A percentile compares a stretch with the other conserved stretches of the same genome.
Conservation (phyloP, 805 yeast species). For the Kluyveromyces lactis region DNA sequence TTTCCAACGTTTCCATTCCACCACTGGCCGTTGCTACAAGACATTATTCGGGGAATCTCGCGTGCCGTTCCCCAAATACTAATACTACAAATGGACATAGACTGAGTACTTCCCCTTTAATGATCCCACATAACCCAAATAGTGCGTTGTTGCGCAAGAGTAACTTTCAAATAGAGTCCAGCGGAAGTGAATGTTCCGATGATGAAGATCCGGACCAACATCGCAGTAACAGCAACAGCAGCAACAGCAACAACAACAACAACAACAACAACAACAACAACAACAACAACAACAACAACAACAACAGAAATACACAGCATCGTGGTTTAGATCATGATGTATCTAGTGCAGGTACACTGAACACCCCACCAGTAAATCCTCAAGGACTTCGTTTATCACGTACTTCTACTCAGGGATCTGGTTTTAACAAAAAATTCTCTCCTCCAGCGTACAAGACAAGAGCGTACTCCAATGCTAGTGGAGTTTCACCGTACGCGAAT, state of each 20-base stretch:
- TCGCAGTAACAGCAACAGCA: not conserved
- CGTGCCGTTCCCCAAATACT: slow-evolving; percentile 12
- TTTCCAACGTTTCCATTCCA: slow-evolving; percentile 1
- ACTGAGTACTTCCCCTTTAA: slow-evolving; percentile 1
- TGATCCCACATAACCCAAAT: slow-evolving; percentile 2
- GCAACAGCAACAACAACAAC: slow-evolving; percentile 1
- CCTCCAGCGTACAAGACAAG: slow-evolving; percentile 11
- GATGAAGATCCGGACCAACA: slow-evolving; percentile 19
- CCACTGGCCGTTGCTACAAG: slow-evolving; percentile 6
- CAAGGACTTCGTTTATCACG: slow-evolving; percentile 15
- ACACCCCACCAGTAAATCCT: slow-evolving; percentile 5
- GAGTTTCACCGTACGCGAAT: slow-evolving; percentile 7
- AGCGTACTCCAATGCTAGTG: slow-evolving; percentile 15
- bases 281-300: not conserved
- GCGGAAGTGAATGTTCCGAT: slow-evolving; percentile 20
- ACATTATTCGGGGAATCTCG: slow-evolving; percentile 9
- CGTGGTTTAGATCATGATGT: slow-evolving; percentile 1
- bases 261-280: slow-evolving; percentile 1
- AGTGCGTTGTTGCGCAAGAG: slow-evolving; percentile 5
- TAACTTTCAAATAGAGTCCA: slow-evolving; percentile 23
- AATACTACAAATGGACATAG: slow-evolving; percentile 1
- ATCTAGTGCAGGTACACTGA: slow-evolving; percentile 1
- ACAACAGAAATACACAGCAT: slow-evolving; percentile 2
- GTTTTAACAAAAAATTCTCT: slow-evolving; percentile 8
- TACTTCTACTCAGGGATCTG: slow-evolving; percentile 14